phyloP scores from a whole-genome alignment of 2,329 filamentous ascomycete genomes.

The Gliomastix tumulicola region DNA sequence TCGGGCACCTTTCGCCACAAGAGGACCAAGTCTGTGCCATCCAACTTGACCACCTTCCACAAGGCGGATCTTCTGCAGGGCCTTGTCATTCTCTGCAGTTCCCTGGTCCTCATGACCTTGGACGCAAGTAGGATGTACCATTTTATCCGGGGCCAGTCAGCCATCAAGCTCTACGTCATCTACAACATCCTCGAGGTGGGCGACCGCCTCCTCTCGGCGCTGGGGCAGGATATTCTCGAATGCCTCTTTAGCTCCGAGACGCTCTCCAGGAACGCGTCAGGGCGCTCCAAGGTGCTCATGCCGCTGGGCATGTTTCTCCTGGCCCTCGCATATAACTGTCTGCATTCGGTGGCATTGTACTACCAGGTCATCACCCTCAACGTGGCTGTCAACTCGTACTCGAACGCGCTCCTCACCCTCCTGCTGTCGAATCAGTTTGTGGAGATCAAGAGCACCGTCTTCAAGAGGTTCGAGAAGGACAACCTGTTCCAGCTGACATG shows the following conservation, averaged over 20 bases:
- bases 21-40: constrained; percentile 77
- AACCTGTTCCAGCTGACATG: constrained; percentile 95
- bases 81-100: constrained; percentile 79
- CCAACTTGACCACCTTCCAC: constrained; percentile 76
- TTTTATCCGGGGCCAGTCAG: constrained; percentile 89
- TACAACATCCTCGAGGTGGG: constrained; percentile 95
- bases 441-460: constrained; percentile 96
- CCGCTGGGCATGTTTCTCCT: constrained; percentile 89
- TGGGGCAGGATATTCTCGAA: constrained; percentile 94
- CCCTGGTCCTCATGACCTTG: constrained; percentile 76
- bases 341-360: constrained; percentile 83
- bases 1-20: constrained; percentile 50
- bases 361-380: constrained; percentile 98
- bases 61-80: constrained; percentile 95
- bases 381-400: constrained; percentile 97
- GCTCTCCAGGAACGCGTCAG: constrained; percentile 77
- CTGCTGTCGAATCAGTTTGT: constrained; percentile 97
- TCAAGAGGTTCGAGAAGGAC: constrained; percentile 98
- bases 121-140: constrained; percentile 98
- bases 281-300: constrained; percentile 82
- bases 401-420: constrained; percentile 86
- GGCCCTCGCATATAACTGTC: constrained; percentile 78
- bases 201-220: constrained; percentile 80
- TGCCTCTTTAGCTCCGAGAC: constrained; percentile 93
- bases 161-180: constrained; percentile 97